Evolutionary conservation across 2,329 filamentous ascomycete species (phyloP), one percentile per base, ranked within the genome.

Genomic region (Cyphellophora attinorum): DNA sequence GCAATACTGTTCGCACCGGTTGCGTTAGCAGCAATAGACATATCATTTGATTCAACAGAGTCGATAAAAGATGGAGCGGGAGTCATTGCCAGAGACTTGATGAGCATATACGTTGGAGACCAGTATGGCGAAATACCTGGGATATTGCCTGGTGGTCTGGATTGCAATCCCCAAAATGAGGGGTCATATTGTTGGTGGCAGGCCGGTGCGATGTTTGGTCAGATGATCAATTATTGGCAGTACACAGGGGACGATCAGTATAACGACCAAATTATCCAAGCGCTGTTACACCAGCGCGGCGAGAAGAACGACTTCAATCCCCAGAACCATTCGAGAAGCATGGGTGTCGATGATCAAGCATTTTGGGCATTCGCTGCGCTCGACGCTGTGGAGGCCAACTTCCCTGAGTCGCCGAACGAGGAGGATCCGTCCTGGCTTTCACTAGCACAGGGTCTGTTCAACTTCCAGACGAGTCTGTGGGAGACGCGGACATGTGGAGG

Each of bases 401-500:
- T 65, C 40, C 46, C 46, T 19, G 57, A 58, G 2, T 53, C 57
- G 19, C 64, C 60, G 5, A 56, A 57, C 1, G 53, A 55, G 27
- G 55, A 57, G 1, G 44, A 50, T 13, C 76, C 81, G 0, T 76
- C 81, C 40, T 93, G 82, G 81, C 67, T 91, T 11, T 75, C 78
- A 5, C 68, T 91, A 35, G 79, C 73, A 0, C 81, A 85, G 54
- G 80, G 79, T 5, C 79, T 85, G 2, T 91, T 88, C 58, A 85
- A 89, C 61, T 77, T 81, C 37, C 85, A 85, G 51, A 74, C 72
- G 2, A 56, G 58, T n/a, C 72, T 84, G 12, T 89, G 83, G 80
- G 79, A 91, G 47, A 59, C 59, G 3, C 50, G 58, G 0, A 67
- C 65, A 1, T 93, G 85, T 55, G 65, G 62, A 21, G 85, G 85